A percentile compares a stretch with the other conserved stretches of the same genome.
These are phyloP conservation scores for Solanum piurae DNA, from an alignment of 257 asterid genomes.

Conservation along the genomic window DNA sequence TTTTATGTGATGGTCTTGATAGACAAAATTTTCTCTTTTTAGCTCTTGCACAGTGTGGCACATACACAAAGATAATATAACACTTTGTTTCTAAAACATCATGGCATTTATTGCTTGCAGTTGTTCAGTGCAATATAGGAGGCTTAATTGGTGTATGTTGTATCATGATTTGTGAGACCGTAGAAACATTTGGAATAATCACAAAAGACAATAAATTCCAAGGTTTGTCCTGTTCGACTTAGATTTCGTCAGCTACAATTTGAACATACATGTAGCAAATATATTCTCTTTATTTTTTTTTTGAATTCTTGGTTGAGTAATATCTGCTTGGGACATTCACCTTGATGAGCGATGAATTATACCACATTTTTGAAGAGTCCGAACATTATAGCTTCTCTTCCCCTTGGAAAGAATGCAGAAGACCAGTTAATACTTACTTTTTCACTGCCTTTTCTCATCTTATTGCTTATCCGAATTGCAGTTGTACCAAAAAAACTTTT, in stretches of 20 bases:
- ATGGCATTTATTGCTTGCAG: slow-evolving; percentile 22
- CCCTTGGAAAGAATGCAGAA: background rate
- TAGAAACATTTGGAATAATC: slow-evolving; percentile 80
- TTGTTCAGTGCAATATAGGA: slow-evolving; percentile 49
- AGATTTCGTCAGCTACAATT: background rate
- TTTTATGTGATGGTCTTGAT: too few species aligned
- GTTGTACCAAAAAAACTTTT: slow-evolving; percentile 63
- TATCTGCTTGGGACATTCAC: background rate
- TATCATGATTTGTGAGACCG: slow-evolving; percentile 76
- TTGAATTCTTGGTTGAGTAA: background rate
- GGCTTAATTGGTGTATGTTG: slow-evolving; percentile 51
- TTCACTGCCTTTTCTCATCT: background rate
- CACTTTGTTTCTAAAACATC: background rate
- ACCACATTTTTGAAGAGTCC: background rate
- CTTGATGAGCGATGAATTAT: background rate
- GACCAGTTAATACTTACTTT: background rate
- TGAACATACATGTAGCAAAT: background rate
- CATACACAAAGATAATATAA: background rate
- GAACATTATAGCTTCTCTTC: background rate
- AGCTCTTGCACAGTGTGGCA: background rate
- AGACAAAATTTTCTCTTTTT: background rate
- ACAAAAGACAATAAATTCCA: slow-evolving; percentile 62
- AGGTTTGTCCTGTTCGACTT: slow-evolving; percentile 27
- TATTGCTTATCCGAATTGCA: background rate
- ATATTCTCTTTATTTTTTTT: background rate